Base-by-base conservation (phyloP, 148 eudicot species). In the Rhododendron simsii region DNA sequence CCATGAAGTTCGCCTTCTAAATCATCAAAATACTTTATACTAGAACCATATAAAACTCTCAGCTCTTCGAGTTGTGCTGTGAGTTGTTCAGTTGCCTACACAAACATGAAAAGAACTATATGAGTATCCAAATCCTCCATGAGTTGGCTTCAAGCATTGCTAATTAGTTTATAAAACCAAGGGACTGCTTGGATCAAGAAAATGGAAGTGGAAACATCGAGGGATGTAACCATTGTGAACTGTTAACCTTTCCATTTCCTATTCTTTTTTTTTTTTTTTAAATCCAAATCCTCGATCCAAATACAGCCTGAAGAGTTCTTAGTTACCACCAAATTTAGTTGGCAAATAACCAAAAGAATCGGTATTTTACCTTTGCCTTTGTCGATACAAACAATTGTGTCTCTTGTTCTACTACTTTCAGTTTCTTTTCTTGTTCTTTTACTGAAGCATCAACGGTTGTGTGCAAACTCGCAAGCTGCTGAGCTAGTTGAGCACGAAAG, bases 391-490 rank as follows among this genome's bases (percentile, higher is more conserved):
- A 89, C 9, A 37, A 76, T 28, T 84, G 78, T 11, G 82, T 84
- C 57, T 81, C 41, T 35, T 82, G 82, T 65, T 89, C 88, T 57
- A 86, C 81, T 81, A 57, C 81, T 61, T 89, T 81, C 50, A 84
- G 53, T 78, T 84, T 86, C 71, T 84, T 78, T 67, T 86, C 83
- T 61, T 89, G 90, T 51, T 84, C 41, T 50, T 85, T 81, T 28
- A 78, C 85, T 51, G 88, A 86, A n/a, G 79, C n/a, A 28, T 84
- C 86, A 55, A 89, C 83, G 50, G 74, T 75, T 78, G 30, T 78
- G 53, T 87, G 82, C 26, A 89, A 82, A 65, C 50, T 50, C 16
- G 87, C 86, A 78, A 89, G 90, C 85, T 87, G 90, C 76, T 84
- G 85, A 84, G 83, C 85, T 69, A 89, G 81, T 73, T 84, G 90